These are phyloP conservation scores for Grigorovia humatica DNA, from an alignment of 805 yeast species.

Conservation along the genomic window DNA sequence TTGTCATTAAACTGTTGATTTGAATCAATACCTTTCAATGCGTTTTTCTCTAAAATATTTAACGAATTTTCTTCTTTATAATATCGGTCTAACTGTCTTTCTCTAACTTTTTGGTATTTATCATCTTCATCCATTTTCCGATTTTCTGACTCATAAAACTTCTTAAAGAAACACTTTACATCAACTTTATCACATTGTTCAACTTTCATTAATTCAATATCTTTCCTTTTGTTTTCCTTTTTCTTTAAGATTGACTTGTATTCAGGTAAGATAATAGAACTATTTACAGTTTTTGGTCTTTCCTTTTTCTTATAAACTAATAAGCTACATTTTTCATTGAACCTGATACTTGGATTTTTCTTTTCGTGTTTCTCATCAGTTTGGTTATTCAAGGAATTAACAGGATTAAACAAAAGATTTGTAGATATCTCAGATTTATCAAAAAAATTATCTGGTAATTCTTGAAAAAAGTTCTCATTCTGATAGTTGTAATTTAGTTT, in stretches of 20 bases:
- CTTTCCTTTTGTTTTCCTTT: conserved; percentile 27
- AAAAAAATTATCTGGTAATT: conserved; percentile 1
- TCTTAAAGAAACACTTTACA: conserved; percentile 28
- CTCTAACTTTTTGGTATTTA: conserved; percentile 28
- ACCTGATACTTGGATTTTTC: conserved; percentile 2
- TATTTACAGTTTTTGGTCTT: neutral
- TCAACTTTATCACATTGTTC: conserved; percentile 31
- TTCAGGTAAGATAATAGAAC: neutral
- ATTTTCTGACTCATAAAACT: conserved; percentile 30
- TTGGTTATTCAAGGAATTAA: neutral
- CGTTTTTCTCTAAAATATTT: neutral
- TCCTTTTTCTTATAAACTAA: conserved; percentile 5
- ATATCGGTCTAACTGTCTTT: conserved; percentile 28
- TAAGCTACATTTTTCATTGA: conserved; percentile 3
- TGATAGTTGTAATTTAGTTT: conserved; percentile 5
- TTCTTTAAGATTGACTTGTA: conserved; percentile 32
- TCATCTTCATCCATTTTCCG: conserved; percentile 28
- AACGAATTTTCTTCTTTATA: conserved; percentile 3
- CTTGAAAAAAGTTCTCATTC: conserved; percentile 14
- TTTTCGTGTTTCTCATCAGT: neutral
- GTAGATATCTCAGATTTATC: neutral
- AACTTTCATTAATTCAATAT: conserved; percentile 30
- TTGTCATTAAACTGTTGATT: neutral
- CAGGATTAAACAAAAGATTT: neutral
- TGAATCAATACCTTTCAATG: neutral